Evolutionary conservation across 495 filamentous ascomycete species (phyloP), one percentile per base, ranked within the genome.

Genomic region (Penicillium lagena): DNA sequence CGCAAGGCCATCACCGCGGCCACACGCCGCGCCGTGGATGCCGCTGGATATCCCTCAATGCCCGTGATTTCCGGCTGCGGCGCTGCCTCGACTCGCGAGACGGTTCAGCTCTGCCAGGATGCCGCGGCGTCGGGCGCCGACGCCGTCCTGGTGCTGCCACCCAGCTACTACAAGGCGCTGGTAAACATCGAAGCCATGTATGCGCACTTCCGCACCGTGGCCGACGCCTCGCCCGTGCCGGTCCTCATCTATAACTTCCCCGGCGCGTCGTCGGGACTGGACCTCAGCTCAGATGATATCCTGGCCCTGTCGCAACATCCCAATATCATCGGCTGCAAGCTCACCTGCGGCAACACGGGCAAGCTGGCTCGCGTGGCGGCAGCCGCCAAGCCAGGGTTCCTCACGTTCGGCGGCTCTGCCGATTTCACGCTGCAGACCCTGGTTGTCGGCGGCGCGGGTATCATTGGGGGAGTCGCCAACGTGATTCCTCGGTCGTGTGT

Each of bases 241-340:
- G 76, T 96, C 45, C 72, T 95, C 47, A 90, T 96, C 59, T 96
- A 96, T 73, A 96, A 95, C 70, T 96, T 83, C 67, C 90, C 90
- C 28, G 87, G 80, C 12, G 90, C 86, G 3, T 86, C 85, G 29
- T 72, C 78, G 10, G 90, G 90, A 10, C 68, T 93, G 42, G 90
- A 96, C 57, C 81, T 96, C 37, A 82, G 76, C 42, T 93, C 87
- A 0, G 88, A 95, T 55, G 72, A 81, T 47, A 87, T 96, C 60
- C 72, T 85, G 40, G 64, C 79, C 41, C 77, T 96, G 13, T 64
- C 89, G 4, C 62, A 80, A 50, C 89, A 95, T 61, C 77, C 83
- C 52, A 95, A 95, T 57, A 91, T 96, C 54, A 81, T 89, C 42
- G 90, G 90, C 39, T 85, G 84, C 58, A 96, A 96, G 72, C 75